Base-by-base conservation (phyloP, 495 filamentous ascomycete genomes). In the Penicillium longicatenatum region DNA sequence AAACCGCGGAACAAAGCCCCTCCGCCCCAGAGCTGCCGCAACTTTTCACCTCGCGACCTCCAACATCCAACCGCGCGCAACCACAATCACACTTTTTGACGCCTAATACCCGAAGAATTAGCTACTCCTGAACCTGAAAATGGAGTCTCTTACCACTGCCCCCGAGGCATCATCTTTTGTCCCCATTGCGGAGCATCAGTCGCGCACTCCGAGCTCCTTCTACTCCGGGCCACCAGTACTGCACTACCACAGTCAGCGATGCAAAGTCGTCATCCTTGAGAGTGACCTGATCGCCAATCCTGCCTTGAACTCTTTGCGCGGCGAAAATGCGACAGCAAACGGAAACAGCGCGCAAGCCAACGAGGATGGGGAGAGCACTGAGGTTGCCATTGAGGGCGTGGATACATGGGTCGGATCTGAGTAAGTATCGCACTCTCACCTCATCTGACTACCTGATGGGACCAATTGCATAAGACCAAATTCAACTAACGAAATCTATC, bases 171-270 rank as follows among this genome's bases (percentile, higher is more conserved):
- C 73, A 26, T 77, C 77, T 64, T 97, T 91, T 78, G 89, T 84
- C 24, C 79, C 86, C 10, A 82, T 98, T 44, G 76, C 82, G 17
- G 86, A 88, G 54, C 90, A 96, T 73, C 91, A 96, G 69, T 85
- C 88, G 26, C 86, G 87, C 58, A 98, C 94, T 9, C 94, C 94
- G 1, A 71, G 77, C 49, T 92, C 87, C 29, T 98, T 98, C 81
- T 88, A 86, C 72, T 80, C 81, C 65, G 88, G 84, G 10, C 89
- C 87, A 54, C 85, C 93, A 12, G 82, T 98, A 31, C 84, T 98
- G 0, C 82, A 97, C 77, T 88, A 87, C 73, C 88, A 88, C 65
- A 80, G 77, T 59, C 67, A 82, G 47, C 76, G 78, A 63, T 82
- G 86, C 66, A 87, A 86, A 46, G 80, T 92, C 33, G 62, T 72